Base-by-base conservation (phyloP, 2,329 filamentous ascomycete genomes). In the Stagonosporopsis cucurbitacearum region DNA sequence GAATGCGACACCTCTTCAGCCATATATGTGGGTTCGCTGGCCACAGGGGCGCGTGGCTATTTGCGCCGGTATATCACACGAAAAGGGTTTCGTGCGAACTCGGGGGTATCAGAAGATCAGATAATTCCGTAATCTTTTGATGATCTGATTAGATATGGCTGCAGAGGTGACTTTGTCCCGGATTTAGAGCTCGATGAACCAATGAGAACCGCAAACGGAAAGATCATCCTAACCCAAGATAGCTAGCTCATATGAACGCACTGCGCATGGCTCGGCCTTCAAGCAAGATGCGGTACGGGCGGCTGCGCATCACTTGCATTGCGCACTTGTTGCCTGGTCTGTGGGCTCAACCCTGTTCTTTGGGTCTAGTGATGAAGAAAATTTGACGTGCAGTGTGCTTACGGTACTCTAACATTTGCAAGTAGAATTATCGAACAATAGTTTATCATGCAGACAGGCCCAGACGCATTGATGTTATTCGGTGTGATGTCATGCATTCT, bases 111-210 rank as follows among this genome's bases (percentile, higher is more conserved):
- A 66, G 60, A 67, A 52, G 63, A 68, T 68, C 64, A 61, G 66
- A 68, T 68, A 63, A 67, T 13, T 44, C 42, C 39, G 47, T 49
- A 44, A 47, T 45, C n/a, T 56, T 56, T 48, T 19, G 57, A 57
- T 59, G 48, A 66, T 68, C 66, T 67, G 64, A 67, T 68, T 68
- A 68, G 66, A 67, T 65, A 51, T 36, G 55, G 22, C 23, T 28
- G 7, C 57, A 47, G 52, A 50, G 50, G 9, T 13, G 45, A 33
- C 42, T 55, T 52, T 33, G 25, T 33, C 35, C 7, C 4, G 36
- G 44, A 25, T n/a, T 45, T 35, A 44, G 22, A 33, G 42, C 17
- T 19, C 22, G 37, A 33, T 37, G 47, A 17, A n/a, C 53, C 53
- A 56, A 56, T 56, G 25, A 40, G 19, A 7, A 6, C n/a, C 37